Conservation (phyloP, 257 asterid species). For the Salvia rosmarinus region DNA sequence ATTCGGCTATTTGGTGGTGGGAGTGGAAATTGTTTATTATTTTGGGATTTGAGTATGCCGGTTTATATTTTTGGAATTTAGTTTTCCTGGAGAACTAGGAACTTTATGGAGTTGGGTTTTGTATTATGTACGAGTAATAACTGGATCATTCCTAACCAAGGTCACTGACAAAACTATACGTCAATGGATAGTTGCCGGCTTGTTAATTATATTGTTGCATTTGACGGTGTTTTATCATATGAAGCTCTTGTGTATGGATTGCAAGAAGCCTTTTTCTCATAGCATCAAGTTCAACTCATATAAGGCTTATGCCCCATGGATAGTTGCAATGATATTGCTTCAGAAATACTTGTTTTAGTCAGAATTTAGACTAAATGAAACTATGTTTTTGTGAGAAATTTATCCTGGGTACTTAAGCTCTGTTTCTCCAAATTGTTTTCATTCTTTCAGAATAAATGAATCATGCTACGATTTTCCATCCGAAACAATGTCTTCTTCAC, state of each 20-base stretch:
- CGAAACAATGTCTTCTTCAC: neutral
- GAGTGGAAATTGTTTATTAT: constrained; percentile 22
- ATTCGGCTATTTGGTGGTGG: constrained; percentile 5
- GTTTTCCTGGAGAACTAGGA: neutral
- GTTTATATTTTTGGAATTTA: neutral
- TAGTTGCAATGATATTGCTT: too few relatives aligned
- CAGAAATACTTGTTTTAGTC: neutral
- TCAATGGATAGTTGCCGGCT: neutral
- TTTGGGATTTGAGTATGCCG: neutral
- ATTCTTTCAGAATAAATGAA: too few relatives aligned
- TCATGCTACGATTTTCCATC: neutral
- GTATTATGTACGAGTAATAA: neutral
- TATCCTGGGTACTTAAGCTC: neutral
- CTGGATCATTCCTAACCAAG: constrained; percentile 1
- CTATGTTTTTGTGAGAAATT: neutral
- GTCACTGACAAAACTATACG: neutral
- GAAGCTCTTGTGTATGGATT: neutral
- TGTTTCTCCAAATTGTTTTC: neutral
- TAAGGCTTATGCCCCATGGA: too few relatives aligned
- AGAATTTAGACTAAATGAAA: neutral
- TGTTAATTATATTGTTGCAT: neutral
- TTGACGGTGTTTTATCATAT: neutral
- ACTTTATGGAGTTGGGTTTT: neutral
- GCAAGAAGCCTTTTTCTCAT: neutral
- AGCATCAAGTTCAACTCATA: neutral